These are phyloP conservation scores for Colletotrichum camelliae DNA, from an alignment of 2,329 filamentous ascomycete species.

Conservation along the genomic window DNA sequence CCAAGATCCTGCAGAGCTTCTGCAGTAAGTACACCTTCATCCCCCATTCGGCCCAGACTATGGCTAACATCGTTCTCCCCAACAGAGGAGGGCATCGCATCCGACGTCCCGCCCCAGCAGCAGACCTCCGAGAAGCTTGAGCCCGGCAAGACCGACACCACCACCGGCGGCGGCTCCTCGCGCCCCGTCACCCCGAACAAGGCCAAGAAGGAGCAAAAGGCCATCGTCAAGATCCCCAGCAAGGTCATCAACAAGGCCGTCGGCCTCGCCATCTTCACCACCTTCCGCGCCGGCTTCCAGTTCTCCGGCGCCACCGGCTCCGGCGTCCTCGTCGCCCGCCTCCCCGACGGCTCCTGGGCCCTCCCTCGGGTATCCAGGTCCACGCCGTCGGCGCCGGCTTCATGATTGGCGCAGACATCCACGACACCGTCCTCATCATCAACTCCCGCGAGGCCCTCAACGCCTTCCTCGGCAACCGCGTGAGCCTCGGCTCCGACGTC, in stretches of 20 bases:
- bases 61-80: background rate
- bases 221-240: constrained; percentile 58
- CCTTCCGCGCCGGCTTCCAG: constrained; percentile 70
- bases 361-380: constrained; percentile 82
- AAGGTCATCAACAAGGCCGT: constrained; percentile 69
- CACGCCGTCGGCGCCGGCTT: constrained; percentile 83
- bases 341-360: constrained; percentile 73
- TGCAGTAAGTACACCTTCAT: constrained; percentile 67
- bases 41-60: constrained; percentile 7
- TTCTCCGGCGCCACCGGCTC: constrained; percentile 71
- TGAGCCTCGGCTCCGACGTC: constrained; percentile 80
- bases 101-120: constrained; percentile 34
- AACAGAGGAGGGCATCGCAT: constrained; percentile 58
- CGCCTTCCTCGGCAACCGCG: constrained; percentile 76
- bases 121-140: constrained; percentile 24
- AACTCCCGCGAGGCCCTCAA: constrained; percentile 78
- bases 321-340: constrained; percentile 67
- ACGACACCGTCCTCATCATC: constrained; percentile 88
- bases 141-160: constrained; percentile 17
- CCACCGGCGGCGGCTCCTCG: background rate
- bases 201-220: constrained; percentile 43
- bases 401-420: constrained; percentile 83
- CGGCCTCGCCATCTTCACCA: constrained; percentile 76
- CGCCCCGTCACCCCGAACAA: constrained; percentile 26
- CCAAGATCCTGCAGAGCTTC: constrained; percentile 82